phyloP scores from a whole-genome alignment of 169 alveolate species.

The Theileria annulata region DNA sequence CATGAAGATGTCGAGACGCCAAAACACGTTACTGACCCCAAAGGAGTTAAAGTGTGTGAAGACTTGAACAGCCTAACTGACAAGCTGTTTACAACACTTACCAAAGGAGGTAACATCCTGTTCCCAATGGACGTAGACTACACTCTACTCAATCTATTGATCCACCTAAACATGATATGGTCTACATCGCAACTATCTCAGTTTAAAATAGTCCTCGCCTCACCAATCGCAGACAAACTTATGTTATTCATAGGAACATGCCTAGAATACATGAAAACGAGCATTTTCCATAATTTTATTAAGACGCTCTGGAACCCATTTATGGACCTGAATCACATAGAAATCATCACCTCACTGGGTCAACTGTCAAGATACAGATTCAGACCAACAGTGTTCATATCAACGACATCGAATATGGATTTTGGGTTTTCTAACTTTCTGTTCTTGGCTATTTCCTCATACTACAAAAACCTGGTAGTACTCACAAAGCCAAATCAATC shows the following conservation, averaged over 20 bases:
- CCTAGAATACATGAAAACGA: slow-evolving; percentile 51
- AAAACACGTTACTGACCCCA: not conserved
- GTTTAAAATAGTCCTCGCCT: slow-evolving; percentile 48
- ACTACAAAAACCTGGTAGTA: slow-evolving; percentile 29
- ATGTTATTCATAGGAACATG: slow-evolving; percentile 50
- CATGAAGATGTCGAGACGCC: slow-evolving; percentile 15
- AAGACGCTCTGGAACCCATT: slow-evolving; percentile 58
- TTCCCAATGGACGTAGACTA: slow-evolving; percentile 57
- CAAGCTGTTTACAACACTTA: slow-evolving; percentile 23
- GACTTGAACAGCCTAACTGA: slow-evolving; percentile 14
- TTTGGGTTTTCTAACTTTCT: slow-evolving; percentile 58
- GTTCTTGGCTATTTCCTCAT: slow-evolving; percentile 46
- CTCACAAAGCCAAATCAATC: slow-evolving; percentile 24
- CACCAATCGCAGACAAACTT: slow-evolving; percentile 56
- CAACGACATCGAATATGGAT: slow-evolving; percentile 34
- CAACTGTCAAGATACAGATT: slow-evolving; percentile 29
- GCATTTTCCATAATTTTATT: slow-evolving; percentile 35
- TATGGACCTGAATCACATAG: slow-evolving; percentile 26
- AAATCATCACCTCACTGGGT: slow-evolving; percentile 33
- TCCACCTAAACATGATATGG: slow-evolving; percentile 55
- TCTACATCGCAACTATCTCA: slow-evolving; percentile 30
- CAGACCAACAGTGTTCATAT: slow-evolving; percentile 58
- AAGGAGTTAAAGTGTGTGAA: not conserved
- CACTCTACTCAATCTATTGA: slow-evolving; percentile 34
- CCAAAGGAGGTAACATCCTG: slow-evolving; percentile 41